A percentile compares a stretch with the other conserved stretches of the same genome.
phyloP scores from a whole-genome alignment of 2,329 filamentous ascomycete species.

The Aureobasidium pullulans region DNA sequence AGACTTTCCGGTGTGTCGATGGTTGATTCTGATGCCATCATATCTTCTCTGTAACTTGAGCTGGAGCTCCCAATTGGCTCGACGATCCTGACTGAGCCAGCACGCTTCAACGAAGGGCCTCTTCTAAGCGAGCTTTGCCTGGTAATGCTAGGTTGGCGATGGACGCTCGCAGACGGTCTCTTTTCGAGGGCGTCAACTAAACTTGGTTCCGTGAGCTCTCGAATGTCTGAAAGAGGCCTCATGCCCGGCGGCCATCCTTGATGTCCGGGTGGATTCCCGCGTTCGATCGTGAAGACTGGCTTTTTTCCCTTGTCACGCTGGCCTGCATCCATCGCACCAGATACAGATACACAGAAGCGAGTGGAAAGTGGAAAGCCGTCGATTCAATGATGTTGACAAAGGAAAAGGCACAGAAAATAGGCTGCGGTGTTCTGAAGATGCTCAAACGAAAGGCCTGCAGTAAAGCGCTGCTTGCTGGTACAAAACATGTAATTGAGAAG shows the following conservation, averaged over 20 bases:
- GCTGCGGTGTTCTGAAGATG: background rate
- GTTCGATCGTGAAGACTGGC: slow-evolving; percentile 9
- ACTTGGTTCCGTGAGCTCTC: slow-evolving; percentile 43
- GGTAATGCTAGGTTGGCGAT: slow-evolving; percentile 14
- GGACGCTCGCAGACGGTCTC: background rate
- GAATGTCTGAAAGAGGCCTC: slow-evolving; percentile 43
- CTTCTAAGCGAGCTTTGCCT: slow-evolving; percentile 20
- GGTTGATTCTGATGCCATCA: slow-evolving; percentile 23
- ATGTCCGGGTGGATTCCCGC: background rate
- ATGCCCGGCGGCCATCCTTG: slow-evolving; percentile 24
- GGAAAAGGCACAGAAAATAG: background rate
- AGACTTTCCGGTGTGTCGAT: slow-evolving; percentile 16
- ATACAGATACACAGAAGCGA: background rate
- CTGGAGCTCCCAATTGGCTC: slow-evolving; percentile 13
- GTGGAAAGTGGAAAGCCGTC: too few species aligned
- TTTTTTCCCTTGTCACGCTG: slow-evolving; percentile 1
- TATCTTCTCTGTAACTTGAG: slow-evolving; percentile 14
- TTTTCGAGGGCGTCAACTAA: slow-evolving; percentile 28
- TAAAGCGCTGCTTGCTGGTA: background rate
- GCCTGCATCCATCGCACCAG: background rate
- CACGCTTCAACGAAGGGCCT: slow-evolving; percentile 19
- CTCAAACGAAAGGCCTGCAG: background rate
- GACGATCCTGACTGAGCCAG: slow-evolving; percentile 22
- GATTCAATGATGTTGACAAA: background rate
- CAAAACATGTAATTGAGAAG: background rate